Evolutionary conservation across 2,329 filamentous ascomycete species (phyloP), one percentile per base, ranked within the genome.

Genomic region (Sporothrix euskadiensis): DNA sequence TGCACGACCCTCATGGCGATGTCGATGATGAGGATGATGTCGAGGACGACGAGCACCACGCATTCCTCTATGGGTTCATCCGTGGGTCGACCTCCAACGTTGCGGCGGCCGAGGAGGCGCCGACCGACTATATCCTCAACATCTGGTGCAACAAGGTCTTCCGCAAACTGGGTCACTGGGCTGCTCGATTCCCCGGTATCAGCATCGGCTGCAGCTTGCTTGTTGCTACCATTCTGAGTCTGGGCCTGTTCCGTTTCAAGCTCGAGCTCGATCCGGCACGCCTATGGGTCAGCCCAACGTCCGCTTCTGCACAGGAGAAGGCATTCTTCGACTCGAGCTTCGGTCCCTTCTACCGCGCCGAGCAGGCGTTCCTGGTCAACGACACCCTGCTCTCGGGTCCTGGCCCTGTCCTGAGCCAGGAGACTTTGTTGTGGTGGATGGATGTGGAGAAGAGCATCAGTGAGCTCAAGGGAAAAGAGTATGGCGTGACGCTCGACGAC

Each of bases 241-340:
- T 95, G 49, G 96, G 96, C 1, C 97, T 94, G 93, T 84, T 96
- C 74, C 89, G 89, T 61, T 99, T 99, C 79, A 87, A 92, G n/a
- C 86, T 99, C 49, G 96, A 98, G 81, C 92, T 87, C 30, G 92
- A 98, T 75, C 96, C 96, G 6, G 96, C 97, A 12, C 90, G 92
- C 66, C 85, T 99, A 9, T 99, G 96, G 96, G 96, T 99, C n/a
- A 94, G 95, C 78, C 96, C 96, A 8, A 92, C 92, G 9, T 98
- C 96, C 4, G 89, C 90, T 68, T 95, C 97, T 26, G 96, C 96
- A 0, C 88, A 94, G 80, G 95, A 99, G 80, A 99, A 99, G 83
- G 88, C 88, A 1, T 99, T 97, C 80, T 99, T 98, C 76, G 97
- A 99, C 80, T 81, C 88, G 49, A 94, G 94, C 78, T 99, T 99